A percentile compares a stretch with the other conserved stretches of the same genome.
Evolutionary conservation across 208 protist genomes (phyloP).

Genomic region (Lotmaria passim): DNA sequence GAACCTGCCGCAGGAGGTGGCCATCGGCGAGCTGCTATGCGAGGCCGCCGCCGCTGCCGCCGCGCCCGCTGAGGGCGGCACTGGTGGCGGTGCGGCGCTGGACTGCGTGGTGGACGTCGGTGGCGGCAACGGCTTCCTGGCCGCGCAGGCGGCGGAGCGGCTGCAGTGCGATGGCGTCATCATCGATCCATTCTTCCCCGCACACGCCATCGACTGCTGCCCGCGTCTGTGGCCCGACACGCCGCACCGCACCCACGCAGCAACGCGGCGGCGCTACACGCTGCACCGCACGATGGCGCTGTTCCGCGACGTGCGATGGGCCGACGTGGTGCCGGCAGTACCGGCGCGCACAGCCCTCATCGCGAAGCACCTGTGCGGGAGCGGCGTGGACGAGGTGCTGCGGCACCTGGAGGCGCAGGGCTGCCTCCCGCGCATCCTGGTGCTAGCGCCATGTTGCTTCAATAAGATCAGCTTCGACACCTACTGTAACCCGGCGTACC

Average conservation of each 20-base stretch:
- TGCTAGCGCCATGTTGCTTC: slow-evolving; percentile 79
- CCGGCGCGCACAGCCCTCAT: slow-evolving; percentile 55
- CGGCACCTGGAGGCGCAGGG: slow-evolving; percentile 32
- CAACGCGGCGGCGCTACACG: slow-evolving; percentile 29
- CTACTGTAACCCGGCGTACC: slow-evolving; percentile 59
- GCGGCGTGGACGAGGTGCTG: slow-evolving; percentile 74
- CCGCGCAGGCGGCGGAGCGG: slow-evolving; percentile 62
- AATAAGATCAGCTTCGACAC: slow-evolving; percentile 57
- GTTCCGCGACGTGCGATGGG: slow-evolving; percentile 60
- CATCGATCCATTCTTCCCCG: slow-evolving; percentile 74
- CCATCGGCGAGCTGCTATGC: slow-evolving; percentile 68
- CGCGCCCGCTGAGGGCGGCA: no score
- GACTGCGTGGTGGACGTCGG: slow-evolving; percentile 78
- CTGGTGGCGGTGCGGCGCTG: no score
- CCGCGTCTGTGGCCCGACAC: slow-evolving; percentile 63
- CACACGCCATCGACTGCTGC: slow-evolving; percentile 76
- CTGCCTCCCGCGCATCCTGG: slow-evolving; percentile 63
- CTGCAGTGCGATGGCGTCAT: slow-evolving; percentile 68
- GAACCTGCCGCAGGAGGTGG: slow-evolving; percentile 85
- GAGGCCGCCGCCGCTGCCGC: slow-evolving; percentile 19
- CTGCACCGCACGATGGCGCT: slow-evolving; percentile 47
- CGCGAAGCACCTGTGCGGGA: slow-evolving; percentile 88
- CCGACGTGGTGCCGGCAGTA: slow-evolving; percentile 33
- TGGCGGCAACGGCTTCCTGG: slow-evolving; percentile 84
- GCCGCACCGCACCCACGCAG: slow-evolving; percentile 33